Evolutionary conservation across 208 protist species (phyloP), one percentile per base, ranked within the genome.

Genomic region (Wallacemonas sp.): DNA sequence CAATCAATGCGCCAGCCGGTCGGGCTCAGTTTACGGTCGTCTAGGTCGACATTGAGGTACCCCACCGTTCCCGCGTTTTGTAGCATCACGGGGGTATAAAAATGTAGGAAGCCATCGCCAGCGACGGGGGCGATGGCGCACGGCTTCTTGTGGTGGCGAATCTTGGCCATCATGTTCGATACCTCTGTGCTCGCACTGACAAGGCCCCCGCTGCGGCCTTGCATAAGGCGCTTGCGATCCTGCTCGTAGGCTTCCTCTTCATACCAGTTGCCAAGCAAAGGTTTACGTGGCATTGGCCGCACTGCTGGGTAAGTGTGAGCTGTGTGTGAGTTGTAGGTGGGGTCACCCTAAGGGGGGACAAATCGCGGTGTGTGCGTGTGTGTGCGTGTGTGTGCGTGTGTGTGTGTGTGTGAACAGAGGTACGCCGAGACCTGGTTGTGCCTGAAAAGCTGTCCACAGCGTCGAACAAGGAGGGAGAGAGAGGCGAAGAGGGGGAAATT

Each of bases 241-340:
- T 73, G 72, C 53, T 80, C 69, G 60, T 92, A 93, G 10, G 81
- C 86, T 61, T 93, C 81, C 67, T 93, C 85, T 63, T 95, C 87
- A 55, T 85, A 87, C 87, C 90, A 93, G 65, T 95, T 95, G 1
- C 87, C 90, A 5, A 92, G 52, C 26, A 94, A 67, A 12, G 85
- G 61, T 65, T 73, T 72, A 46, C 69, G 78, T 9, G 85, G 89
- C 89, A 94, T 94, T 24, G 0, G 5, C n/a, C 22, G 17, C 9
- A 48, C 17, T 48, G 42, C n/a, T 74, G 50, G 12, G 13, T 42
- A 17, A 42, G 10, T 68, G 13, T 41, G 32, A 34, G 10, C 39
- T 22, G 38, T 30, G 24, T 53, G 36, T 37, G 53, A 15, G 36
- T 41, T 41, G 10, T 41, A 15, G 9, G 10, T 41, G 36, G 36